Evolutionary conservation across 768 basidiomycete species (phyloP), one percentile per base, ranked within the genome.

Genomic region (Leccinellum albellum): DNA sequence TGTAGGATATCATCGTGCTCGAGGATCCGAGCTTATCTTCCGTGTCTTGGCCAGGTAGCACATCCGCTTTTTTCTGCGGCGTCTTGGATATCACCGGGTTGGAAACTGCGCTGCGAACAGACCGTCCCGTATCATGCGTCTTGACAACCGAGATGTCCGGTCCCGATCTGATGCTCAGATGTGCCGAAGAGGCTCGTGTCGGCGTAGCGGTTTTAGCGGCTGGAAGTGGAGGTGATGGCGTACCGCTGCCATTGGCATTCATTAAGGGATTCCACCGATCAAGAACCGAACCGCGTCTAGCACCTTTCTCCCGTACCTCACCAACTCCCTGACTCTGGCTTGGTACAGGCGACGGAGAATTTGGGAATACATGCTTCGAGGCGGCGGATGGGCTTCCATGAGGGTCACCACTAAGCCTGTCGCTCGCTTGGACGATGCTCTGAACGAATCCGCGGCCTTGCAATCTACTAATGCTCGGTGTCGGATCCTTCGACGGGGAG

Each of bases 391-490:
- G 69, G 48, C 78, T 71, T 17, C 70, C 74, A 3, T 67, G 66
- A 10, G 71, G 29, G 1, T 64, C 63, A 10, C 59, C 55, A 57
- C 82, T 79, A 5, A 86, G 69, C 60, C 81, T 76, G 17, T 80
- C 75, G 63, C 83, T 89, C 48, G 79, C 86, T 70, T 87, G 85
- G 32, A 94, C 87, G 75, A 91, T 84, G 60, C 80, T 89, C 70
- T 89, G 87, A 3, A 94, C 91, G 66, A 94, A 92, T 4, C 91
- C 91, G 40, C 91, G 84, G 20, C 91, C 91, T 64, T 92, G 86
- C 17, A 94, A 73, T 58, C 90, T 76, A 59, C 88, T 92, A 31
- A 93, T 82, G 68, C 89, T 91, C 0, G 91, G 91, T 2, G 89
- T 90, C 4, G 82, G 82, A 46, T 90, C 89, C 67, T 91, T 92